phyloP scores from a whole-genome alignment of 371 early-diverging fungal species.

The Mortierella sp. region DNA sequence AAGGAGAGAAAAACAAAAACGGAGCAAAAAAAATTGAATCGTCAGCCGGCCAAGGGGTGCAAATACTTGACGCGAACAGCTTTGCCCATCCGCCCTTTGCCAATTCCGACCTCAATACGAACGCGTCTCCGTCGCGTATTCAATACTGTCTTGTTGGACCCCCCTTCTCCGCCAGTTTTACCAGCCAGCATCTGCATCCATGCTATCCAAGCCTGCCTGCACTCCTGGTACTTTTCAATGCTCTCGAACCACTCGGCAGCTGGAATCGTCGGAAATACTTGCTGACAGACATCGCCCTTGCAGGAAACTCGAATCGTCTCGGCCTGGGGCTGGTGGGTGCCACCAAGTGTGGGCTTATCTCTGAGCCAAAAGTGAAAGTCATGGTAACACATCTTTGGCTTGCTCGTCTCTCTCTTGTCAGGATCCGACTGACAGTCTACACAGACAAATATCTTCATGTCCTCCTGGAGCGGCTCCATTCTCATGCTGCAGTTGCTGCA shows the following conservation, averaged over 20 bases:
- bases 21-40: too few species aligned
- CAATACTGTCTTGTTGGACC: not conserved
- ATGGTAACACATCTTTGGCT: not conserved
- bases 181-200: not conserved
- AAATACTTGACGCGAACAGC: slow-evolving; percentile 1
- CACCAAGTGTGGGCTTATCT: not conserved
- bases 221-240: not conserved
- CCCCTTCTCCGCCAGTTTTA: not conserved
- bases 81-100: not conserved
- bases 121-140: not conserved
- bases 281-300: not conserved
- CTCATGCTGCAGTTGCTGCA: not conserved
- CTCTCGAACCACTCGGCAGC: not conserved
- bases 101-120: not conserved
- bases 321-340: not conserved
- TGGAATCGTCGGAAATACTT: not conserved
- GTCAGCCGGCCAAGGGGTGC: not conserved
- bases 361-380: not conserved
- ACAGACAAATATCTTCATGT: not conserved
- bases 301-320: not conserved
- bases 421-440: not conserved
- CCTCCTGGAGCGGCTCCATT: not conserved
- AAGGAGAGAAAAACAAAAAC: not conserved
- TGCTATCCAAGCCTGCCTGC: not conserved
- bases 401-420: not conserved